These are phyloP conservation scores for Corynascus novoguineensis DNA, from an alignment of 495 filamentous ascomycete species.

Conservation along the genomic window DNA sequence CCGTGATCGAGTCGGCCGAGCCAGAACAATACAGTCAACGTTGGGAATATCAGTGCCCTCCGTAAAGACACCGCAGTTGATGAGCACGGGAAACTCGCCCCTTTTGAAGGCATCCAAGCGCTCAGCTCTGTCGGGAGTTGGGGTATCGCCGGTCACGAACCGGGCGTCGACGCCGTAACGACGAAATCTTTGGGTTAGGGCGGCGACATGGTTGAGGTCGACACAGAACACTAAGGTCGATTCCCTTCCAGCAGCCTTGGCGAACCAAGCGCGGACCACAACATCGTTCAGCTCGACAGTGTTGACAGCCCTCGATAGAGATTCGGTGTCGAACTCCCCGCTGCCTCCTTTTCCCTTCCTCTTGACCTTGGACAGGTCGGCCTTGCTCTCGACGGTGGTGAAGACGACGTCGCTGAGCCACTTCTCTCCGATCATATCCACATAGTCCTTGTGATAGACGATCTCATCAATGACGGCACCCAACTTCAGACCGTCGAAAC, in stretches of 20 bases:
- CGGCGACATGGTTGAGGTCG: constrained; percentile 71
- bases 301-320: constrained; percentile 76
- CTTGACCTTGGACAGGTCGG: constrained; percentile 63
- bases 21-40: constrained; percentile 88
- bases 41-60: constrained; percentile 97
- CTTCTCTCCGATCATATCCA: constrained; percentile 92
- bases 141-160: constrained; percentile 75
- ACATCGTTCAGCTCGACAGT: constrained; percentile 71
- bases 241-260: constrained; percentile 62
- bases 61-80: constrained; percentile 96
- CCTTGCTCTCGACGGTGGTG: constrained; percentile 80
- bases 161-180: constrained; percentile 72
- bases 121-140: constrained; percentile 55
- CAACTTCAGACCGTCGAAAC: constrained; percentile 81
- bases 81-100: constrained; percentile 74
- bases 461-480: constrained; percentile 90
- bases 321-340: constrained; percentile 72
- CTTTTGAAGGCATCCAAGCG: constrained; percentile 67
- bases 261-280: constrained; percentile 76
- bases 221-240: constrained; percentile 94
- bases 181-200: constrained; percentile 70
- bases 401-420: constrained; percentile 82
- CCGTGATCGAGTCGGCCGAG: constrained; percentile 79
- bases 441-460: constrained; percentile 94
- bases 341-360: constrained; percentile 45